Conservation (phyloP, 106 monocot species). For the Iris macrosiphon region DNA sequence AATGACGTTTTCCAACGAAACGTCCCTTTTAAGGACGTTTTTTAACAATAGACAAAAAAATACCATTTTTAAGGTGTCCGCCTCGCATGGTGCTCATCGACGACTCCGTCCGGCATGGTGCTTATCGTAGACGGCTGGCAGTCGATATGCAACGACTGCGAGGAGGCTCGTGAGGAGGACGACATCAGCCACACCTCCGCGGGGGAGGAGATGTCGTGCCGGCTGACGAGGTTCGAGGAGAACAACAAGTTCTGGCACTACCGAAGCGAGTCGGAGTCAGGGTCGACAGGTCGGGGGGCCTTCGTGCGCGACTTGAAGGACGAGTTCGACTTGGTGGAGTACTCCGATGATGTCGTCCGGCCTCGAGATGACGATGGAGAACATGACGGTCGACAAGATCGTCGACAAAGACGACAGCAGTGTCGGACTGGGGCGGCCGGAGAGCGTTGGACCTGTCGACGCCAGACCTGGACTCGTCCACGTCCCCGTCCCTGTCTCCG, state of each 20-base stretch:
- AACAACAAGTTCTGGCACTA: constrained; percentile 67
- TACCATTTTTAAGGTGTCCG: no score
- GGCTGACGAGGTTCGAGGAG: constrained; percentile 61
- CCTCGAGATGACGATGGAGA: constrained; percentile 65
- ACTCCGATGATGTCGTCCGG: constrained; percentile 59
- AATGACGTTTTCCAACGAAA: no score
- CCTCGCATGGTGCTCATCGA: no score
- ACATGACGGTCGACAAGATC: constrained; percentile 80
- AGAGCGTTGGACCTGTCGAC: constrained; percentile 14
- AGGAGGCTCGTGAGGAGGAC: constrained; percentile 18
- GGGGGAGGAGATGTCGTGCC: constrained; percentile 84
- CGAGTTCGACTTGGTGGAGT: constrained; percentile 36
- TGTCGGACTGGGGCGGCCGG: constrained; percentile 57
- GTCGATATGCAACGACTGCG: constrained; percentile 69
- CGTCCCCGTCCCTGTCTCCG: no score
- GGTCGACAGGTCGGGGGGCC: constrained; percentile 30
- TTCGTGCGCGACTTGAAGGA: constrained; percentile 51
- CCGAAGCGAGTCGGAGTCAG: constrained; percentile 12
- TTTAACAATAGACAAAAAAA: no score
- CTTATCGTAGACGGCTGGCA: constrained; percentile 89
- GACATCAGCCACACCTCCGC: constrained; percentile 80
- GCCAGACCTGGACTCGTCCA: no score
- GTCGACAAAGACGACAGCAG: constrained; percentile 65
- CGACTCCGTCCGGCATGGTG: no score
- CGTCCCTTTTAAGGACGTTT: no score